phyloP scores from a whole-genome alignment of 2,329 filamentous ascomycete species.

The Xylariaceae sp. region DNA sequence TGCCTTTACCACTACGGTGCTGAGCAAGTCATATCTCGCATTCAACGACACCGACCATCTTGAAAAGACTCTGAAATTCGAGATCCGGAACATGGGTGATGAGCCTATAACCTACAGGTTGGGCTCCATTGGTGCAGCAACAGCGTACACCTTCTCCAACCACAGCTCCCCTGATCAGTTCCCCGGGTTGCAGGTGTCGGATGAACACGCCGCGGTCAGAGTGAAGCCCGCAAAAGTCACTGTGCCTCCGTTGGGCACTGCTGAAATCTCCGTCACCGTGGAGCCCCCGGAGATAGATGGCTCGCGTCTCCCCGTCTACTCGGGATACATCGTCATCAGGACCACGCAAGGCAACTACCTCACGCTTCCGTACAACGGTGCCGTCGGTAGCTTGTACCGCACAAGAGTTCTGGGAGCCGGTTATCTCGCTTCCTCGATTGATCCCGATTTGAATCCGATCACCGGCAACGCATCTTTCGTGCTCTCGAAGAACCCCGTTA shows the following conservation, averaged over 20 bases:
- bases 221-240: constrained; percentile 36
- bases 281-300: constrained; percentile 38
- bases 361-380: constrained; percentile 33
- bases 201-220: constrained; percentile 39
- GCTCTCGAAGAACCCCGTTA: constrained; percentile 22
- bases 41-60: constrained; percentile 62
- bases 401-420: constrained; percentile 34
- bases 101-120: constrained; percentile 48
- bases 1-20: constrained; percentile 47
- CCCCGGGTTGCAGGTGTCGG: constrained; percentile 39
- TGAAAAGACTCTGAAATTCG: constrained; percentile 44
- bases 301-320: constrained; percentile 43
- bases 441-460: constrained; percentile 28
- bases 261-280: constrained; percentile 41
- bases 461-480: constrained; percentile 26
- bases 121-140: constrained; percentile 45
- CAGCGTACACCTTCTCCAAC: constrained; percentile 48
- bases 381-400: constrained; percentile 35
- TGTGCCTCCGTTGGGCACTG: constrained; percentile 28
- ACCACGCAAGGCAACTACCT: constrained; percentile 37
- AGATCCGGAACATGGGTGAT: constrained; percentile 49
- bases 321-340: constrained; percentile 43
- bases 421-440: constrained; percentile 35
- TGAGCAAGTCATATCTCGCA: constrained; percentile 52
- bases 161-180: constrained; percentile 38